A percentile compares a stretch with the other conserved stretches of the same genome.
Evolutionary conservation across 805 yeast species (phyloP).

Genomic region (Ascoidea asiatica): DNA sequence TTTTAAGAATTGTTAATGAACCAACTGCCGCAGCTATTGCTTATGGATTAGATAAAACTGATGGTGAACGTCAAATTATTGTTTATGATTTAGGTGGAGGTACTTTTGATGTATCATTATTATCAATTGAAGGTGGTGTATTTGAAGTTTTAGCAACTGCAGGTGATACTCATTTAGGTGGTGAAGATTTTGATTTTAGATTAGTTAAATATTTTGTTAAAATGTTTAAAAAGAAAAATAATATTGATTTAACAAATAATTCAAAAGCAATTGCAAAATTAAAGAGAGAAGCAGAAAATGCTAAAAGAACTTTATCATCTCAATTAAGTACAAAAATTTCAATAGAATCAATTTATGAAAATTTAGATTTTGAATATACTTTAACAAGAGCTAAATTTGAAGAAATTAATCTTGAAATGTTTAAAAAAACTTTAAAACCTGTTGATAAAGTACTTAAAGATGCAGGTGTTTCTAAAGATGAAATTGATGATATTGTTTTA

Average conservation of each 20-base stretch:
- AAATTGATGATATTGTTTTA: conserved; percentile 85
- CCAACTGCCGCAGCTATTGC: conserved; percentile 98
- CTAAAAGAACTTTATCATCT: conserved; percentile 89
- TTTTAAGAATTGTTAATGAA: conserved; percentile 81
- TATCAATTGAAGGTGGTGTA: conserved; percentile 83
- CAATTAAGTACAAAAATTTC: conserved; percentile 94
- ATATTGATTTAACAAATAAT: conserved; percentile 70
- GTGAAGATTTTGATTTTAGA: conserved; percentile 90
- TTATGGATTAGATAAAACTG: conserved; percentile 74
- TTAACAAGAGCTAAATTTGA: conserved; percentile 96
- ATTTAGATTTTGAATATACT: conserved; percentile 90
- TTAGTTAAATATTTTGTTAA: conserved; percentile 79
- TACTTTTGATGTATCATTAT: conserved; percentile 84
- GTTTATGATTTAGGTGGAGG: conserved; percentile 97
- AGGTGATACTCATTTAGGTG: conserved; percentile 96
- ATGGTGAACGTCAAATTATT: conserved; percentile 77
- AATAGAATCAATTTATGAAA: conserved; percentile 89
- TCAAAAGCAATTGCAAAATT: conserved; percentile 23
- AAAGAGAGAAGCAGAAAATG: conserved; percentile 46
- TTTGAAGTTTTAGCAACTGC: conserved; percentile 89
- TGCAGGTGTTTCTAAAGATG: conserved; percentile 76
- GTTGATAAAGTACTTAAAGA: conserved; percentile 94
- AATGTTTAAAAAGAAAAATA: conserved; percentile 85
- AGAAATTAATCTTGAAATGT: conserved; percentile 84
- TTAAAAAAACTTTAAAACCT: conserved; percentile 90